Conservation (phyloP, 768 basidiomycete genomes). For the Tephrocybe sp. region DNA sequence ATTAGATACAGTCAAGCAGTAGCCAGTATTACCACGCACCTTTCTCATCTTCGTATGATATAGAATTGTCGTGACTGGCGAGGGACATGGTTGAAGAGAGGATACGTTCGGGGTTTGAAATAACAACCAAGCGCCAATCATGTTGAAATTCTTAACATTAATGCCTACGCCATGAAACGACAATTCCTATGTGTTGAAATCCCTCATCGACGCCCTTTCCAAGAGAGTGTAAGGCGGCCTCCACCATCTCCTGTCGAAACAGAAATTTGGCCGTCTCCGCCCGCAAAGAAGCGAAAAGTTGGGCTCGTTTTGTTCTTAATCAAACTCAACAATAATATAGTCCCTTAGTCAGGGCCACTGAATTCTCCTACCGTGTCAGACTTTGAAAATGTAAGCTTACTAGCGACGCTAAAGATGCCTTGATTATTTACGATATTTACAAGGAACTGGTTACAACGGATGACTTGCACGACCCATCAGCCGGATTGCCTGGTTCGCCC, state of each 20-base stretch:
- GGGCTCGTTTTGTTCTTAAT: background rate
- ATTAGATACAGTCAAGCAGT: background rate
- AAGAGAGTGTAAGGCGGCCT: background rate
- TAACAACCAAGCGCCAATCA: background rate
- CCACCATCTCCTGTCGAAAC: background rate
- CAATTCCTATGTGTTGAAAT: slow-evolving; percentile 21
- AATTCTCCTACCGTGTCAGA: slow-evolving; percentile 22
- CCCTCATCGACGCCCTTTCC: slow-evolving; percentile 6
- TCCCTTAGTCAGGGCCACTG: background rate
- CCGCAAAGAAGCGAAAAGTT: slow-evolving; percentile 15
- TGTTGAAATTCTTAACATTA: slow-evolving; percentile 6
- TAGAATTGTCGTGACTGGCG: slow-evolving; percentile 54
- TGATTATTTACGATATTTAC: too few relatives aligned
- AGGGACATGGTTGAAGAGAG: slow-evolving; percentile 59
- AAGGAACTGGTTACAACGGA: too few relatives aligned
- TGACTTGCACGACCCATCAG: background rate
- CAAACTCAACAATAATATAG: background rate
- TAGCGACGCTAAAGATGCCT: too few relatives aligned
- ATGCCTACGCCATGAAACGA: slow-evolving; percentile 11
- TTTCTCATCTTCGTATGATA: slow-evolving; percentile 74
- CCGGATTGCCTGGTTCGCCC: slow-evolving; percentile 14
- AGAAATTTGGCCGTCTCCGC: slow-evolving; percentile 1
- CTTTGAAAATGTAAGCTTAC: slow-evolving; percentile 11
- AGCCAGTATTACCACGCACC: slow-evolving; percentile 34
- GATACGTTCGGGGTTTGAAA: slow-evolving; percentile 40